These are phyloP conservation scores for Alternaria ethzedia DNA, from an alignment of 2,329 filamentous ascomycete species.

Conservation along the genomic window DNA sequence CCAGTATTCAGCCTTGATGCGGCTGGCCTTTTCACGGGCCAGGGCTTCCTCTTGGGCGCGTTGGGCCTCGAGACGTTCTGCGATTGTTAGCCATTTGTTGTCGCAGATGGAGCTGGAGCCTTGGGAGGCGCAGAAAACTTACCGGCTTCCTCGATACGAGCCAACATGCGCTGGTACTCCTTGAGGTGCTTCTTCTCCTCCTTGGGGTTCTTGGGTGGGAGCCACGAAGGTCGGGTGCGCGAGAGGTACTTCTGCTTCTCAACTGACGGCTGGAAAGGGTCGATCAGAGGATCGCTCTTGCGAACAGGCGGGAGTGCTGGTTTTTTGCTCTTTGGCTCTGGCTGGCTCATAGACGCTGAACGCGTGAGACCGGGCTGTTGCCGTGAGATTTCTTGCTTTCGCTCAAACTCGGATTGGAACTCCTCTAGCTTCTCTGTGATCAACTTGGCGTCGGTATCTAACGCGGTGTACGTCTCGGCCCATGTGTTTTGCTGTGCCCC, in stretches of 20 bases:
- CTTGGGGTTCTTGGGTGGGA: slow-evolving; percentile 84
- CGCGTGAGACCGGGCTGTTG: slow-evolving; percentile 52
- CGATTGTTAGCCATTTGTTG: slow-evolving; percentile 16
- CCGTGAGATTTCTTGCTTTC: slow-evolving; percentile 59
- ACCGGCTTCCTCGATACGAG: slow-evolving; percentile 64
- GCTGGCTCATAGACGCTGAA: slow-evolving; percentile 37
- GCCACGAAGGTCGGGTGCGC: slow-evolving; percentile 78
- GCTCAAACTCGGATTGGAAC: slow-evolving; percentile 69
- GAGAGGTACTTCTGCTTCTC: slow-evolving; percentile 86
- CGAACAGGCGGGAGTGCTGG: slow-evolving; percentile 67
- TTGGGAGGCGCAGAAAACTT: slow-evolving; percentile 25
- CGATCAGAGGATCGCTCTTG: slow-evolving; percentile 80
- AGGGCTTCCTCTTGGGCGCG: slow-evolving; percentile 57
- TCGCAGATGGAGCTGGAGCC: neutral
- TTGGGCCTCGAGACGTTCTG: slow-evolving; percentile 42
- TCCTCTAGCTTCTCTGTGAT: slow-evolving; percentile 82
- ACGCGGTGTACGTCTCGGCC: slow-evolving; percentile 71
- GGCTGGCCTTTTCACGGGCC: slow-evolving; percentile 59
- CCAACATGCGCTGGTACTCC: slow-evolving; percentile 85
- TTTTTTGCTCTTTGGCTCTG: slow-evolving; percentile 57
- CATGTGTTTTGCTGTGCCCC: slow-evolving; percentile 71
- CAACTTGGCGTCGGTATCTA: slow-evolving; percentile 75
- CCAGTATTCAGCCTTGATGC: slow-evolving; percentile 66
- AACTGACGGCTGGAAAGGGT: slow-evolving; percentile 81
- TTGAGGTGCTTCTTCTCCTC: slow-evolving; percentile 90